Percentiles rank a stretch among this genome's conserved stretches.
phyloP scores from a whole-genome alignment of 2,329 filamentous ascomycete species.

The Blastomyces gilchristii region DNA sequence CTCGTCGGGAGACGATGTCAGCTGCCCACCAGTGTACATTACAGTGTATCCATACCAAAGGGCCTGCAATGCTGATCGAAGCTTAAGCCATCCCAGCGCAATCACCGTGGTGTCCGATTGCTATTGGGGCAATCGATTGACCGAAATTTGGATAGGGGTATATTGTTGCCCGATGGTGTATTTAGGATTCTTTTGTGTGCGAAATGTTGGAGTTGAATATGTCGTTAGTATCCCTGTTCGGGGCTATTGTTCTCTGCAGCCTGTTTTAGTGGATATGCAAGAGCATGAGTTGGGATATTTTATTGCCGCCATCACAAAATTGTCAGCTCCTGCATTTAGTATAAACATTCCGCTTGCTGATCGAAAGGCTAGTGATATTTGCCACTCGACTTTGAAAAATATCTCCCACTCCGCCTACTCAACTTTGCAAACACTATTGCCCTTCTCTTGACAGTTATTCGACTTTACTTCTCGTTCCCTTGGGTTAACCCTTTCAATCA shows the following conservation, averaged over 20 bases:
- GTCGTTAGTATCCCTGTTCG: not conserved
- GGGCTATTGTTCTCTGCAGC: not conserved
- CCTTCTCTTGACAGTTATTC: not conserved
- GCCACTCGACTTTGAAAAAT: not conserved
- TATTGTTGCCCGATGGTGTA: not conserved
- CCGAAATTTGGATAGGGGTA: not conserved
- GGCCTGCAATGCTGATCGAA: not conserved
- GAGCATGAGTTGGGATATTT: not conserved
- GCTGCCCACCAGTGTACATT: not conserved
- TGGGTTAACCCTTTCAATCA: constrained; percentile 1
- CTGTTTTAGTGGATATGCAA: not conserved
- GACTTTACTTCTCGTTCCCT: constrained; percentile 6
- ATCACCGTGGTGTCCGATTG: not conserved
- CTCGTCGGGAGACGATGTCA: not conserved
- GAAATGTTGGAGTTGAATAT: not conserved
- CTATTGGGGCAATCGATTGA: not conserved
- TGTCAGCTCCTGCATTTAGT: not conserved
- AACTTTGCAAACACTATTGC: not conserved
- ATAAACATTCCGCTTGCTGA: not conserved
- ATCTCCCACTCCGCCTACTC: not conserved
- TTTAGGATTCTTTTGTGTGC: not conserved
- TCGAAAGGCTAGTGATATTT: not conserved
- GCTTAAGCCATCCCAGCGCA: not conserved
- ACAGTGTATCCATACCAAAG: not conserved
- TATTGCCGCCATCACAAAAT: not conserved